Percentiles rank a stretch among this genome's conserved stretches.
Evolutionary conservation across 2,329 filamentous ascomycete species (phyloP).

Genomic region (Trichoderma breve): DNA sequence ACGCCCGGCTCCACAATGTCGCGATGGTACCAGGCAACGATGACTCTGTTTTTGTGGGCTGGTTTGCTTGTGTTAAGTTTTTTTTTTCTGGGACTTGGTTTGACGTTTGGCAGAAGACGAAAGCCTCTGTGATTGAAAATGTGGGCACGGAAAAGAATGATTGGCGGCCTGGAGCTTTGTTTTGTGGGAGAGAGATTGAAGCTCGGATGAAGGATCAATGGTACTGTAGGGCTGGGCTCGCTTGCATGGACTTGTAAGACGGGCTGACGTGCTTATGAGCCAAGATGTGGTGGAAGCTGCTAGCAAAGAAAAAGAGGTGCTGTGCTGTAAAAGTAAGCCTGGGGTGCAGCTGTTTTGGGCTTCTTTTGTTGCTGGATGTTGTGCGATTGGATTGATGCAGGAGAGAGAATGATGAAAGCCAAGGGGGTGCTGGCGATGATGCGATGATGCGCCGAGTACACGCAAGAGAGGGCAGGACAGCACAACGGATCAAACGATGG

Average conservation of each 20-base stretch:
- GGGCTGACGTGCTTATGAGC: conserved; percentile 17
- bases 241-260: conserved; percentile 13
- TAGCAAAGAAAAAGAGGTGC: not conserved
- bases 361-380: not conserved
- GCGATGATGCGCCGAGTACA: not conserved
- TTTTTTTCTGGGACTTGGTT: not conserved
- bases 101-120: not conserved
- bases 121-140: not conserved
- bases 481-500: not conserved
- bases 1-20: conserved; percentile 21
- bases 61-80: not conserved
- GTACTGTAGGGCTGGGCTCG: conserved; percentile 13
- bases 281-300: not conserved
- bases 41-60: conserved; percentile 18
- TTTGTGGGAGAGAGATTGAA: not conserved
- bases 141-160: not conserved
- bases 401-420: not conserved
- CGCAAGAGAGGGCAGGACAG: not conserved
- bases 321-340: not conserved
- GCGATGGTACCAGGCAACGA: conserved; percentile 15
- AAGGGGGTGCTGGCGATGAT: not conserved
- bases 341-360: not conserved
- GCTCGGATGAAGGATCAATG: not conserved
- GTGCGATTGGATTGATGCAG: not conserved
- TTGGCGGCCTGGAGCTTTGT: not conserved